Evolutionary conservation across 2,329 filamentous ascomycete species (phyloP).

Genomic region (Ramularia collo-cygni): DNA sequence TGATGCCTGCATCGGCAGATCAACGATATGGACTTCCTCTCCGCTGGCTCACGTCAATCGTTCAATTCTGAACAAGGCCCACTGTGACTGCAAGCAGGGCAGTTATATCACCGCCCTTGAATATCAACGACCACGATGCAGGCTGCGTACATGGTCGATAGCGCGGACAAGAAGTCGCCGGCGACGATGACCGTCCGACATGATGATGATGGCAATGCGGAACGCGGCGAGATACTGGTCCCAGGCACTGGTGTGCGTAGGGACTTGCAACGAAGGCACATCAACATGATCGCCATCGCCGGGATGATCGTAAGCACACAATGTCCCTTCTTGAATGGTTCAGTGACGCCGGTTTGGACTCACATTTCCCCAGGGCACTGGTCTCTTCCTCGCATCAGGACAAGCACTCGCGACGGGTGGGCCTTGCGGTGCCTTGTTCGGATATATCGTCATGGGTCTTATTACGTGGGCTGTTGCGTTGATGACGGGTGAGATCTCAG

Average conservation of each 20-base stretch:
- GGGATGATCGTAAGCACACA: conserved; percentile 17
- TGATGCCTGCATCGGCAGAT: too few species aligned
- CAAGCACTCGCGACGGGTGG: conserved; percentile 18
- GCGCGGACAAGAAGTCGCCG: too few species aligned
- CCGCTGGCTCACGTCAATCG: too few species aligned
- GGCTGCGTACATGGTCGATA: too few species aligned
- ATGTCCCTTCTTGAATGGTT: neutral
- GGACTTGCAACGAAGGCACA: conserved; percentile 18
- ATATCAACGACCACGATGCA: too few species aligned
- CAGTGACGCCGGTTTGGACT: too few species aligned
- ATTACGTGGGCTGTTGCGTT: conserved; percentile 30
- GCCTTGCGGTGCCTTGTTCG: conserved; percentile 25
- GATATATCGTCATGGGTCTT: conserved; percentile 34
- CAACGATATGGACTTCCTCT: too few species aligned
- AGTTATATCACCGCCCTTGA: too few species aligned
- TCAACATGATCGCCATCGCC: conserved; percentile 21
- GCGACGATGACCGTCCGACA: too few species aligned
- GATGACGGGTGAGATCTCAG: conserved; percentile 33
- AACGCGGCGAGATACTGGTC: too few species aligned
- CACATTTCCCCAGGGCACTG: conserved; percentile 12
- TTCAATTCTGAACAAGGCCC: too few species aligned
- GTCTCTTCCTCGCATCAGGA: conserved; percentile 23
- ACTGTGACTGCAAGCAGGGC: too few species aligned
- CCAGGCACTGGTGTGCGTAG: conserved; percentile 7
- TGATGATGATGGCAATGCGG: conserved; percentile 1